phyloP scores from a whole-genome alignment of 176 grass and related monocot genomes.

The Sorghum bicolor region DNA sequence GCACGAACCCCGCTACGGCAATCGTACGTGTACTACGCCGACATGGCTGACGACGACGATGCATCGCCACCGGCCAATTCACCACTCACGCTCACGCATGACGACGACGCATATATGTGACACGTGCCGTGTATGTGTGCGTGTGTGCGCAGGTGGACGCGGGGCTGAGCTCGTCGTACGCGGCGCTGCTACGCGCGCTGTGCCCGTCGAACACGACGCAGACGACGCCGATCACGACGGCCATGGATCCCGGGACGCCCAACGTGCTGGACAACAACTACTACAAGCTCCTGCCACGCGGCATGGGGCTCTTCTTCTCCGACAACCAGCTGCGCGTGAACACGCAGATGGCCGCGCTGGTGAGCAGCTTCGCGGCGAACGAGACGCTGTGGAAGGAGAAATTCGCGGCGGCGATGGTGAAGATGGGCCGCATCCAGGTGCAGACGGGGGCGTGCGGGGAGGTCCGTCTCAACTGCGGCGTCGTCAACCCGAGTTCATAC shows the following conservation, averaged over 20 bases:
- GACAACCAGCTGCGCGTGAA: conserved; percentile 44
- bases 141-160: conserved; percentile 21
- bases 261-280: conserved; percentile 55
- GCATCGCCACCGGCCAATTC: no score
- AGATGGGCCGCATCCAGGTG: conserved; percentile 59
- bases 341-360: conserved; percentile 19
- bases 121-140: no score
- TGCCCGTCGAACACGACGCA: conserved; percentile 38
- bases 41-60: no score
- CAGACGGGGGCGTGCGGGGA: conserved; percentile 42
- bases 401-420: conserved; percentile 49
- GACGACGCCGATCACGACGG: conserved; percentile 26
- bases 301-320: conserved; percentile 48
- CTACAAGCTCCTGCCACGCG: conserved; percentile 46
- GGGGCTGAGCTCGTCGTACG: conserved; percentile 47
- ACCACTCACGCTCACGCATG: no score
- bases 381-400: conserved; percentile 40
- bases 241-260: conserved; percentile 38
- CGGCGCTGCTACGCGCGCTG: conserved; percentile 26
- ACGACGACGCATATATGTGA: no score
- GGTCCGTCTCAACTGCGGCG: conserved; percentile 42
- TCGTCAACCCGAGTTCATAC: conserved; percentile 36
- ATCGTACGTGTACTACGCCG: neutral
- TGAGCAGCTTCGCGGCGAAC: conserved; percentile 28
- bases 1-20: neutral